These are phyloP conservation scores for Fusarium sp. DNA, from an alignment of 2,329 filamentous ascomycete species.

Conservation along the genomic window DNA sequence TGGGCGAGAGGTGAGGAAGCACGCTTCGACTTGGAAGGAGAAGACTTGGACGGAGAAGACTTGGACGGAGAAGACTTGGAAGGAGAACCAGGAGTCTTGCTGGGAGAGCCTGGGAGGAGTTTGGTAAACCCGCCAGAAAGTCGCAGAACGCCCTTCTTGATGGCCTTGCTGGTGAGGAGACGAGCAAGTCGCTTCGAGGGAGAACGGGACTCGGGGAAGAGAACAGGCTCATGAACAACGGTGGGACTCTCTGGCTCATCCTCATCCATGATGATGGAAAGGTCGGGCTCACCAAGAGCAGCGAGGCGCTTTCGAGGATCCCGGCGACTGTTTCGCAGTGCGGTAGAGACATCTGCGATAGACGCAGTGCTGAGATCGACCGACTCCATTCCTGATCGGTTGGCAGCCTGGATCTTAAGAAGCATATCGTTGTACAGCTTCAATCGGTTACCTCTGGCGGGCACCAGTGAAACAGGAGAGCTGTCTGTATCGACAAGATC, in stretches of 20 bases:
- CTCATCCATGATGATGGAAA: constrained; percentile 44
- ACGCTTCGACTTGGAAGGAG: constrained; percentile 39
- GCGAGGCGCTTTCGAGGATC: constrained; percentile 40
- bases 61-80: constrained; percentile 1
- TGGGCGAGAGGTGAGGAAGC: constrained; percentile 41
- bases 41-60: constrained; percentile 19
- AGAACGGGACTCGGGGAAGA: constrained; percentile 42
- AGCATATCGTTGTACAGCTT: constrained; percentile 39
- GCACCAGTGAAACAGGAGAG: neutral
- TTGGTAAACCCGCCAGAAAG: constrained; percentile 45
- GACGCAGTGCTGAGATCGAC: constrained; percentile 43
- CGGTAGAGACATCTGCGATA: constrained; percentile 37
- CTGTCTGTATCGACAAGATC: constrained; percentile 13
- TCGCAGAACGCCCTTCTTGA: constrained; percentile 38
- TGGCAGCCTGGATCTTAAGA: constrained; percentile 40
- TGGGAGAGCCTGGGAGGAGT: constrained; percentile 41
- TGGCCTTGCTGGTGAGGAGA: constrained; percentile 42
- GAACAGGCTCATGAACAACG: constrained; percentile 32
- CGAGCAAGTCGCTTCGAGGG: constrained; percentile 45
- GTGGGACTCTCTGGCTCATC: constrained; percentile 43
- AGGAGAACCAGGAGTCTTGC: constrained; percentile 43
- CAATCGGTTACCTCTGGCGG: constrained; percentile 42
- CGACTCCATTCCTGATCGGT: constrained; percentile 25
- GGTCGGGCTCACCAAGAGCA: constrained; percentile 35
- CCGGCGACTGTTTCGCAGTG: constrained; percentile 30